A percentile compares a stretch with the other conserved stretches of the same genome.
phyloP scores from a whole-genome alignment of 345 rosid species.

The Acer yangbiense region DNA sequence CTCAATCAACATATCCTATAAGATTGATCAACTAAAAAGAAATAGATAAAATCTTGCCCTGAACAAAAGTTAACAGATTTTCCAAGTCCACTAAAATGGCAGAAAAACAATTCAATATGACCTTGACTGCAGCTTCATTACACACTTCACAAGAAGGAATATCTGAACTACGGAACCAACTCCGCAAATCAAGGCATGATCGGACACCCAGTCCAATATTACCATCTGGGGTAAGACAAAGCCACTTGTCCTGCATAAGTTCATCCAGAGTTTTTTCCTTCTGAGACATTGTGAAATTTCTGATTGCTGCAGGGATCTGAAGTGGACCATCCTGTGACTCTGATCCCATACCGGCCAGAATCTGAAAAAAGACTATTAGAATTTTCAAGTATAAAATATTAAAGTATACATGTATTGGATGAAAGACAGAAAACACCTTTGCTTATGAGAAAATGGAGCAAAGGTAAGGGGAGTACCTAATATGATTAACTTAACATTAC shows the following conservation, averaged over 20 bases:
- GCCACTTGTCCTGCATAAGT: slow-evolving; percentile 79
- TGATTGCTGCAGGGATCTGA: slow-evolving; percentile 65
- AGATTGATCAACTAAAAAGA: background rate
- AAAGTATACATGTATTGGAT: background rate
- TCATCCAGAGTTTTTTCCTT: slow-evolving; percentile 81
- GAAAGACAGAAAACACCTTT: slow-evolving; percentile 2
- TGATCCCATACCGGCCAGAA: slow-evolving; percentile 39
- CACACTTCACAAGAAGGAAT: slow-evolving; percentile 85
- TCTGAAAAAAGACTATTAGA: slow-evolving; percentile 36
- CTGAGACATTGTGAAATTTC: slow-evolving; percentile 77
- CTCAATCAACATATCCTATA: background rate
- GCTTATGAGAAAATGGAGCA: background rate
- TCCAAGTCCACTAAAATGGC: background rate
- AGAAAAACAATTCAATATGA: slow-evolving; percentile 25
- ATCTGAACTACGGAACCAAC: slow-evolving; percentile 73
- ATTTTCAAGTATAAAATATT: slow-evolving; percentile 3
- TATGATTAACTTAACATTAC: background rate
- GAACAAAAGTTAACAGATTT: background rate
- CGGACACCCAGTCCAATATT: slow-evolving; percentile 77
- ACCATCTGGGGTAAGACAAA: slow-evolving; percentile 55
- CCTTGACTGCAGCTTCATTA: slow-evolving; percentile 93
- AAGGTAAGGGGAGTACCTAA: background rate
- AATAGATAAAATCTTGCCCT: background rate
- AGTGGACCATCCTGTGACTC: slow-evolving; percentile 42
- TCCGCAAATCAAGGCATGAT: slow-evolving; percentile 83